Evolutionary conservation across 169 alveolate genomes (phyloP).

Genomic region (Cryptosporidium sp.): DNA sequence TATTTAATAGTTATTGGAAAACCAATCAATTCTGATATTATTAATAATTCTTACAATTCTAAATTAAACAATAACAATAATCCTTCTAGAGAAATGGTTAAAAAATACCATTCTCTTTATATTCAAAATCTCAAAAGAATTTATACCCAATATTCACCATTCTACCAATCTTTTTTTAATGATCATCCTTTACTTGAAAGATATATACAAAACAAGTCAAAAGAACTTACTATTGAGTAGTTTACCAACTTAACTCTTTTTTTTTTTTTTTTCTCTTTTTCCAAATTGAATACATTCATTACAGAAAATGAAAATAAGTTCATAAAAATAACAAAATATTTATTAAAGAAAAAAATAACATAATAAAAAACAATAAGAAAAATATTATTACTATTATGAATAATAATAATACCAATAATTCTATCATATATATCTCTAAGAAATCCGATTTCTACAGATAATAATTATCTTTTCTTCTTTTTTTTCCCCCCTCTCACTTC

Average conservation of each 20-base stretch:
- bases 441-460: no score
- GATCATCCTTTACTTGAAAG: slow-evolving; percentile 32
- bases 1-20: slow-evolving; percentile 53
- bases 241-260: not conserved
- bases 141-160: slow-evolving; percentile 14
- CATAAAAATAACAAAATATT: not conserved
- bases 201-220: slow-evolving; percentile 4
- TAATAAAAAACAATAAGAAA: not conserved
- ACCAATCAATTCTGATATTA: not conserved
- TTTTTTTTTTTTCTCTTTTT: not conserved
- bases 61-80: not conserved
- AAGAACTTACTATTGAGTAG: slow-evolving; percentile 23
- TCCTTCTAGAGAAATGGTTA: slow-evolving; percentile 57
- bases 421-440: not conserved
- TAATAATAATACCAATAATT: not conserved
- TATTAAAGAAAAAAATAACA: no score
- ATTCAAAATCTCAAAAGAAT: slow-evolving; percentile 30
- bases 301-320: no score
- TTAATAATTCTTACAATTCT: not conserved
- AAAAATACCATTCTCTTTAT: slow-evolving; percentile 38
- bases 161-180: not conserved
- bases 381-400: not conserved
- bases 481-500: not conserved
- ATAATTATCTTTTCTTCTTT: no score
- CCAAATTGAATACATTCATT: no score